These are phyloP conservation scores for Jasminum sambac DNA, from an alignment of 257 asterid genomes.

Conservation along the genomic window DNA sequence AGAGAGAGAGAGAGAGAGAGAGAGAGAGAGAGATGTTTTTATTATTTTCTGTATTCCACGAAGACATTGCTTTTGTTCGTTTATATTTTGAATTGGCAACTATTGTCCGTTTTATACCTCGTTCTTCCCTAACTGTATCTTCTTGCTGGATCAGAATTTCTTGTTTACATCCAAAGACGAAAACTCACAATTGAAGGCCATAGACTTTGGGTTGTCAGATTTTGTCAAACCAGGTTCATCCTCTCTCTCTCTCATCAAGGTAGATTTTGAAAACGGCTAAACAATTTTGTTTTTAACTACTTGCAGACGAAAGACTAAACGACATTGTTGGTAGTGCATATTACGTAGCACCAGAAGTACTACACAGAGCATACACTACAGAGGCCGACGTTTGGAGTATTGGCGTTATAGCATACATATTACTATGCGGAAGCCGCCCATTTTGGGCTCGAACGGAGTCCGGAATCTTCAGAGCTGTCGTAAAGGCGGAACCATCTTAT, in stretches of 20 bases:
- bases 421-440: conserved; percentile 64
- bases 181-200: conserved; percentile 30
- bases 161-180: conserved; percentile 29
- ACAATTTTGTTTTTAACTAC: background rate
- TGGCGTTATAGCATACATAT: conserved; percentile 62
- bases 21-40: too few species aligned
- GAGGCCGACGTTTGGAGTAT: conserved; percentile 73
- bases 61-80: too few species aligned
- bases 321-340: conserved; percentile 71
- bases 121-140: conserved; percentile 30
- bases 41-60: too few species aligned
- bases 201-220: conserved; percentile 34
- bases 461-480: conserved; percentile 59
- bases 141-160: conserved; percentile 37
- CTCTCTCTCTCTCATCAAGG: background rate
- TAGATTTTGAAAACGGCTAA: background rate
- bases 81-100: background rate
- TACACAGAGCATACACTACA: conserved; percentile 59
- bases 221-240: conserved; percentile 33
- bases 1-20: too few species aligned
- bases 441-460: conserved; percentile 71
- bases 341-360: conserved; percentile 66
- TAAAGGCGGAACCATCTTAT: conserved; percentile 58
- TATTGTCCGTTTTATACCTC: background rate
- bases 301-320: conserved; percentile 60